These are phyloP conservation scores for Cyberlindnera saturnus DNA, from an alignment of 805 yeast species.

Conservation along the genomic window DNA sequence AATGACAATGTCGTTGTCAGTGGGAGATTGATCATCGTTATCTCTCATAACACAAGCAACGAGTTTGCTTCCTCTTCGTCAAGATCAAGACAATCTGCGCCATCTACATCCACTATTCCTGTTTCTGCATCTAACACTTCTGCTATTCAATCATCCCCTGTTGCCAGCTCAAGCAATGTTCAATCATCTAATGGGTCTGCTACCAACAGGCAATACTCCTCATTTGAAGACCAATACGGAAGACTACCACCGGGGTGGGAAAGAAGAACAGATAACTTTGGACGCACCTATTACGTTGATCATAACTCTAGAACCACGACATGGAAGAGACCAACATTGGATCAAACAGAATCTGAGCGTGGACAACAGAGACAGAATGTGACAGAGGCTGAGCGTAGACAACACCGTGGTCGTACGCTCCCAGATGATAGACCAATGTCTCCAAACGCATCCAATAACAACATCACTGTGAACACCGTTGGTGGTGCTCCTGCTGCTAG, in stretches of 20 bases:
- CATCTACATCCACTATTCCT: slow-evolving; percentile 20
- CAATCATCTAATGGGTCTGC: slow-evolving; percentile 3
- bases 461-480: slow-evolving; percentile 43
- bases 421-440: slow-evolving; percentile 52
- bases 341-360: slow-evolving; percentile 66
- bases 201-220: slow-evolving; percentile 62
- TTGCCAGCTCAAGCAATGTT: slow-evolving; percentile 22
- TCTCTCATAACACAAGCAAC: slow-evolving; percentile 39
- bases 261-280: slow-evolving; percentile 94
- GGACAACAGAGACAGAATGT: slow-evolving; percentile 53
- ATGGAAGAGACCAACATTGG: slow-evolving; percentile 95
- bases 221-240: slow-evolving; percentile 96
- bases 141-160: slow-evolving; percentile 11
- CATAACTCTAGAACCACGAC: slow-evolving; percentile 97
- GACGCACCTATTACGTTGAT: slow-evolving; percentile 96
- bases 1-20: slow-evolving; percentile 90
- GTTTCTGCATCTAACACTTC: slow-evolving; percentile 15
- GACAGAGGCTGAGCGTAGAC: slow-evolving; percentile 85
- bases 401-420: slow-evolving; percentile 83
- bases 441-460: slow-evolving; percentile 22
- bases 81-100: slow-evolving; percentile 13
- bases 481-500: slow-evolving; percentile 38
- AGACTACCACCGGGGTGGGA: slow-evolving; percentile 99
- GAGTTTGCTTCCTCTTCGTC: slow-evolving; percentile 10
- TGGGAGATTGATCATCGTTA: slow-evolving; percentile 80